Base-by-base conservation (phyloP, 177 flowering plant genomes). In the Vitis hybrid region DNA sequence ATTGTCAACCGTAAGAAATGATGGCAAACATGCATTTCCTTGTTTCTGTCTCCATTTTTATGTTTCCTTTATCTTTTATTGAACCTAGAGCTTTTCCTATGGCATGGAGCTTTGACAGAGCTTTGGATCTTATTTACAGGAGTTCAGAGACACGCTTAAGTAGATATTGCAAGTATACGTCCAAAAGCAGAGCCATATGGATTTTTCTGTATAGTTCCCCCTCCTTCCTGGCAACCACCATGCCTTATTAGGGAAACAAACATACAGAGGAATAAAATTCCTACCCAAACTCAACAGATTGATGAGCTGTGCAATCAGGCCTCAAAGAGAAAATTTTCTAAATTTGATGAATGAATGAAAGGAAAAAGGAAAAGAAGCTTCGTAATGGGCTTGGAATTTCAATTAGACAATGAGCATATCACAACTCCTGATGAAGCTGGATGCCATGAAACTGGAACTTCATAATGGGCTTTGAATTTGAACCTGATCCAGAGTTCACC, bases 191-290 rank as follows among this genome's bases (percentile, higher is more conserved):
- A 82, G 65, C 54, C 65, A 14, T 77, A 67, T 82, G 87, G 87
- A 52, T 73, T 84, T 44, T 78, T 83, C 61, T 83, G 85, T 57
- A 80, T 84, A 75, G 79, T 82, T 68, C 87, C 87, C 58, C 85
- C 87, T 68, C 61, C 77, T 65, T 80, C 83, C 10, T 84, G 87
- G 85, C 18, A 75, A 10, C 79, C 82, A 28, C 76, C 82, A 38
- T 80, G 81, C 64, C 61, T 64, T 67, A 11, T 72, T 1, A 63
- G 67, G 73, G 76, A 71, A 61, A 63, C 49, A 7, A 49, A 69
- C n/a, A 53, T 64, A 28, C 66, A 82, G 81, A 66, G 70, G 63
- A 59, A 13, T 59, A 57, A 6, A 53, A 80, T 78, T 75, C 22
- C 19, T 14, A 59, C 82, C 14, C 79, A 67, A 2, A 31, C 74